phyloP scores from a whole-genome alignment of 179 eudicot genomes.

The Pouteria campechiana region DNA sequence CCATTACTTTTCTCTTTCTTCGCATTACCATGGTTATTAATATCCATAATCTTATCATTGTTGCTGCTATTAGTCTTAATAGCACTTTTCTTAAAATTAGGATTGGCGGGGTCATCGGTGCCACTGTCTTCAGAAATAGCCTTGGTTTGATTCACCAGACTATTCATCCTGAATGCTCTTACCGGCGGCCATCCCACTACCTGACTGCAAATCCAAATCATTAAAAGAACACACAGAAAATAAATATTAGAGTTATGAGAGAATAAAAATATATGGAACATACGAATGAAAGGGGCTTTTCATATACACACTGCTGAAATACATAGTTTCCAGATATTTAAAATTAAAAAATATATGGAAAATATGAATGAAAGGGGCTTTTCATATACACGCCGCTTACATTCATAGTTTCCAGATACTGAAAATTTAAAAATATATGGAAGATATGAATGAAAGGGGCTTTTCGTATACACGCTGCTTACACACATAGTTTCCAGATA shows the following conservation, averaged over 20 bases:
- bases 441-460: not conserved
- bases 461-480: no score
- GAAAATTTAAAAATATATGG: not conserved
- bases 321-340: not conserved
- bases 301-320: not conserved
- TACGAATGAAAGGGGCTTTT: not conserved
- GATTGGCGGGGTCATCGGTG: no score
- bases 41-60: slow-evolving; percentile 16
- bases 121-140: slow-evolving; percentile 28
- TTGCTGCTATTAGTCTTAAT: slow-evolving; percentile 25
- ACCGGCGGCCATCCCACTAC: slow-evolving; percentile 99
- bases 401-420: no score
- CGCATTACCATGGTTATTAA: no score
- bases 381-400: no score
- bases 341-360: not conserved
- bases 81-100: slow-evolving; percentile 28
- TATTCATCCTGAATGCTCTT: slow-evolving; percentile 77
- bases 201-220: slow-evolving; percentile 33
- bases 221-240: not conserved
- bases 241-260: no score
- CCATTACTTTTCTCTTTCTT: slow-evolving; percentile 27
- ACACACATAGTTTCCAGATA: no score
- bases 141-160: slow-evolving; percentile 59
- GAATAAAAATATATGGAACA: not conserved
- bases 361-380: not conserved